phyloP scores from a whole-genome alignment of 208 protist genomes.

The Tritrichomonas musculus region DNA sequence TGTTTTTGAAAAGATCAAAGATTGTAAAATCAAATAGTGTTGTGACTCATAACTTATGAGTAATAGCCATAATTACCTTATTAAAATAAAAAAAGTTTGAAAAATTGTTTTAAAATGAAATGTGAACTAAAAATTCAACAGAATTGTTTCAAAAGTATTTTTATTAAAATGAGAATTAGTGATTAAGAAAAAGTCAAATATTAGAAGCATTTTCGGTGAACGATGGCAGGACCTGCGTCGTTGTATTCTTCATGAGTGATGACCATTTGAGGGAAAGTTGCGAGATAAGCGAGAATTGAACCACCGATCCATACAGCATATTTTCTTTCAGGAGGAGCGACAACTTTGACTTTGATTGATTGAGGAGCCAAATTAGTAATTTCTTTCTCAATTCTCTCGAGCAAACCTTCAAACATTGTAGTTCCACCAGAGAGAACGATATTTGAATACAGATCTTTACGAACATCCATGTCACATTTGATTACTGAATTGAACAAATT shows the following conservation, averaged over 20 bases:
- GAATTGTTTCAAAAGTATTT: too few relatives aligned
- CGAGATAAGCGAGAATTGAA: constrained; percentile 48
- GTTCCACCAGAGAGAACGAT: constrained; percentile 56
- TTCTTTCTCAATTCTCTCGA: constrained; percentile 81
- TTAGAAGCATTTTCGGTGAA: constrained; percentile 51
- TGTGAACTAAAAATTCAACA: too few relatives aligned
- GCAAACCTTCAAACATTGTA: constrained; percentile 71
- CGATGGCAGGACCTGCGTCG: constrained; percentile 47
- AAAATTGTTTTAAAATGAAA: too few relatives aligned
- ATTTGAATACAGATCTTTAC: constrained; percentile 57
- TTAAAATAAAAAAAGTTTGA: too few relatives aligned
- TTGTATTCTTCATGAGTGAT: constrained; percentile 53
- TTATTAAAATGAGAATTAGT: too few relatives aligned
- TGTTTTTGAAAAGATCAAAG: too few relatives aligned
- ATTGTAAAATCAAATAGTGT: too few relatives aligned
- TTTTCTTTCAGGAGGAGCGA: constrained; percentile 64
- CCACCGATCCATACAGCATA: too few relatives aligned
- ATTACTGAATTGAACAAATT: constrained; percentile 35
- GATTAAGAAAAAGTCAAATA: neutral
- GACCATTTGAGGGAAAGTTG: too few relatives aligned
- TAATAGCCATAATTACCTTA: too few relatives aligned
- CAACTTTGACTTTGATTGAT: constrained; percentile 51
- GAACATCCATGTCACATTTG: constrained; percentile 64
- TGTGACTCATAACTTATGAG: too few relatives aligned
- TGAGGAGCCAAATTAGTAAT: constrained; percentile 50